These are phyloP conservation scores for Hypoxylon trugodes DNA, from an alignment of 495 filamentous ascomycete species.

Conservation along the genomic window DNA sequence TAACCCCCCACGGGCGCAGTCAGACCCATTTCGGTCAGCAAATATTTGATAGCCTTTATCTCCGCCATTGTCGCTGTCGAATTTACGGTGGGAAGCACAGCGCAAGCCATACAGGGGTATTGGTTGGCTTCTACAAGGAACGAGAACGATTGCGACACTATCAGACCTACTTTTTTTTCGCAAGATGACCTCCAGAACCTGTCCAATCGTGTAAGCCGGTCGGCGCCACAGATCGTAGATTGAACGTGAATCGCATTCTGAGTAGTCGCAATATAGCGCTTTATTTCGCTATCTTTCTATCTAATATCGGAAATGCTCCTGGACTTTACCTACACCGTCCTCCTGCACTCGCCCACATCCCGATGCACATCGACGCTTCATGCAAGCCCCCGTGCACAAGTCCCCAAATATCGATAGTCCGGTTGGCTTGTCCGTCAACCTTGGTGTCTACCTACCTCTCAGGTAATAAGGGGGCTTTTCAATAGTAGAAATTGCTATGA, in stretches of 20 bases:
- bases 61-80: conserved; percentile 22
- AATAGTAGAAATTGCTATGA: not conserved
- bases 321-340: conserved; percentile 18
- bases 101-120: conserved; percentile 19
- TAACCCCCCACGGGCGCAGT: conserved; percentile 29
- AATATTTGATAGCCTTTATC: conserved; percentile 16
- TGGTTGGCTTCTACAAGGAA: conserved; percentile 17
- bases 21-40: conserved; percentile 17
- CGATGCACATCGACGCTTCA: conserved; percentile 28
- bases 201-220: conserved; percentile 20
- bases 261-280: conserved; percentile 19
- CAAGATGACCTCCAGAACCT: conserved; percentile 30
- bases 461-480: not conserved
- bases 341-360: conserved; percentile 19
- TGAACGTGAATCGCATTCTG: conserved; percentile 10
- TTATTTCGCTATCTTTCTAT: conserved; percentile 15
- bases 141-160: conserved; percentile 20
- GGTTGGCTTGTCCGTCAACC: conserved; percentile 6
- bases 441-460: too few species aligned
- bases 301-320: conserved; percentile 12
- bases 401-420: conserved; percentile 20
- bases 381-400: conserved; percentile 28
- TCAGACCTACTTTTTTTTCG: conserved; percentile 4
- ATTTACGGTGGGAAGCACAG: conserved; percentile 31
- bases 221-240: conserved; percentile 31